Conservation (phyloP, 164 flowering plant genomes). For the Platanus orientalis region DNA sequence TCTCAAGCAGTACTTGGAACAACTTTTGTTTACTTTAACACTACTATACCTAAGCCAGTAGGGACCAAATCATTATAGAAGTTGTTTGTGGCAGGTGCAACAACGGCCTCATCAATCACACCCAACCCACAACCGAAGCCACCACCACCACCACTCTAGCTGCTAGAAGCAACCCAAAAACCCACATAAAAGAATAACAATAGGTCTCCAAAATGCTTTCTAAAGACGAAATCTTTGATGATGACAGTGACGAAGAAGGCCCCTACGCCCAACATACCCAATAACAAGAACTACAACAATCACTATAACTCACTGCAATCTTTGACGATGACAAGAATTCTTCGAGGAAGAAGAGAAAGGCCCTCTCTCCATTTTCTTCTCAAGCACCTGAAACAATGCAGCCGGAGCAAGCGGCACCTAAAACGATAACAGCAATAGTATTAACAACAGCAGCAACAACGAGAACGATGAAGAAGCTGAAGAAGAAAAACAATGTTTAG, state of each 20-base stretch:
- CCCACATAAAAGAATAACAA: slow-evolving; percentile 20
- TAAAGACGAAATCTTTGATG: slow-evolving; percentile 28
- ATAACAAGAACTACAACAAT: slow-evolving; percentile 6
- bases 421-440: background rate
- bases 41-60: too few species aligned
- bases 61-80: too few species aligned
- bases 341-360: slow-evolving; percentile 56
- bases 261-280: slow-evolving; percentile 6
- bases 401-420: background rate
- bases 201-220: slow-evolving; percentile 35
- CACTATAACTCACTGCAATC: slow-evolving; percentile 18
- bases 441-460: background rate
- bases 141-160: slow-evolving; percentile 9
- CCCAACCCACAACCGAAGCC: background rate
- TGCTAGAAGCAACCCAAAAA: slow-evolving; percentile 6
- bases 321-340: slow-evolving; percentile 25
- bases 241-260: slow-evolving; percentile 9
- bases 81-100: too few species aligned
- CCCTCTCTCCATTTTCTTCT: slow-evolving; percentile 17
- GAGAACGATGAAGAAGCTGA: slow-evolving; percentile 40
- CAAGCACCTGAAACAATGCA: slow-evolving; percentile 3
- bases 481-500: slow-evolving; percentile 73
- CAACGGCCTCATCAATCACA: background rate
- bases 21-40: too few species aligned
- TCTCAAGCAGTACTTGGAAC: too few species aligned